A percentile compares a stretch with the other conserved stretches of the same genome.
These are phyloP conservation scores for Parietaria judaica DNA, from an alignment of 306 rosid species.

Conservation along the genomic window DNA sequence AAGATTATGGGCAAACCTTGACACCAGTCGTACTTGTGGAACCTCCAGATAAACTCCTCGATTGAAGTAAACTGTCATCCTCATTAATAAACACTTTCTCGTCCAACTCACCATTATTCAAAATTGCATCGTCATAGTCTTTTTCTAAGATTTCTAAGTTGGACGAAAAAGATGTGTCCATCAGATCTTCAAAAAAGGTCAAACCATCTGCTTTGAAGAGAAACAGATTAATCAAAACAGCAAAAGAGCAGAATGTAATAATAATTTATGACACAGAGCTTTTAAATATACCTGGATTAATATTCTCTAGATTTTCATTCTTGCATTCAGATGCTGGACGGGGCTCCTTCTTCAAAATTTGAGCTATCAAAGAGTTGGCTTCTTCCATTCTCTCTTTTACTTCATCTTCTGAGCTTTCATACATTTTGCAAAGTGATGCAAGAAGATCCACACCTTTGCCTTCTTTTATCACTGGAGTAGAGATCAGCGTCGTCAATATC, in stretches of 20 bases:
- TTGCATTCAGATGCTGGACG: conserved; percentile 61
- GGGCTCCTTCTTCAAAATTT: conserved; percentile 73
- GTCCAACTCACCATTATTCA: conserved; percentile 69
- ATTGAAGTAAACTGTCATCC: conserved; percentile 80
- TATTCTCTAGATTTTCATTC: conserved; percentile 53
- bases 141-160: conserved; percentile 64
- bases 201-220: conserved; percentile 59
- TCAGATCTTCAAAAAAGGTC: conserved; percentile 67
- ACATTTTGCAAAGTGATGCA: conserved; percentile 76
- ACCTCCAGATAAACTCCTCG: conserved; percentile 72
- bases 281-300: conserved; percentile 54
- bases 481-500: conserved; percentile 20
- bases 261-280: neutral
- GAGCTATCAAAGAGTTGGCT: conserved; percentile 63
- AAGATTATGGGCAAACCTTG: conserved; percentile 50
- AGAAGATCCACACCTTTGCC: conserved; percentile 71
- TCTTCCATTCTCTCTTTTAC: conserved; percentile 72
- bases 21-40: conserved; percentile 46
- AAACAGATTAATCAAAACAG: conserved; percentile 12
- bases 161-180: conserved; percentile 58
- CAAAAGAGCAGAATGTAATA: neutral
- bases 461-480: conserved; percentile 58
- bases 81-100: conserved; percentile 80
- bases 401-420: conserved; percentile 78
- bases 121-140: conserved; percentile 59